Evolutionary conservation across 495 filamentous ascomycete species (phyloP).

Genomic region (Lasiosphaeria miniovina): DNA sequence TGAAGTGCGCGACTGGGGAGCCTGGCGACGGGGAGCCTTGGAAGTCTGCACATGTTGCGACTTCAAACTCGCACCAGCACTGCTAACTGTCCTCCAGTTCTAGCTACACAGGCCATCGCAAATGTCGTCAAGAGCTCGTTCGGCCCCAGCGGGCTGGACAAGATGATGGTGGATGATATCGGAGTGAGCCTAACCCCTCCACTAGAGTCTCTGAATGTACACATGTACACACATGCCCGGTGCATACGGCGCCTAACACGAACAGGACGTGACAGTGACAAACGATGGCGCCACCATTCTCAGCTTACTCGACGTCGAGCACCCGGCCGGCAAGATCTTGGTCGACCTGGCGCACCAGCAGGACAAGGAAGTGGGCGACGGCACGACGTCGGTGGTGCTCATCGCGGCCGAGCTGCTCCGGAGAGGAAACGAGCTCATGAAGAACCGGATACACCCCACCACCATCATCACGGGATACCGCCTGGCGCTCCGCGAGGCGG

Average conservation of each 20-base stretch:
- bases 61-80: background rate
- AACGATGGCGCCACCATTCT: slow-evolving; percentile 99
- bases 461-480: slow-evolving; percentile 99
- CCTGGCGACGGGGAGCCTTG: background rate
- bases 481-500: slow-evolving; percentile 89
- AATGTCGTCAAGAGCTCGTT: slow-evolving; percentile 99
- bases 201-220: background rate
- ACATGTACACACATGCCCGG: slow-evolving; percentile 2
- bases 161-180: slow-evolving; percentile 99
- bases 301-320: slow-evolving; percentile 89
- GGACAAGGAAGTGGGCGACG: slow-evolving; percentile 97
- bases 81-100: slow-evolving; percentile 55
- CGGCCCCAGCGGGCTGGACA: slow-evolving; percentile 93
- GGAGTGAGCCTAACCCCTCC: slow-evolving; percentile 57
- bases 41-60: no score
- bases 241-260: slow-evolving; percentile 11
- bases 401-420: slow-evolving; percentile 94
- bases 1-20: slow-evolving; percentile 11
- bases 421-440: slow-evolving; percentile 96
- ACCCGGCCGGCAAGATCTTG: slow-evolving; percentile 96
- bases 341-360: slow-evolving; percentile 98
- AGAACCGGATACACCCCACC: slow-evolving; percentile 98
- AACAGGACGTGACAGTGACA: slow-evolving; percentile 94
- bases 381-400: slow-evolving; percentile 95
- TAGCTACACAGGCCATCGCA: slow-evolving; percentile 93